Evolutionary conservation across 495 filamentous ascomycete species (phyloP), one percentile per base, ranked within the genome.

Genomic region (Astrothelium subdiscretum): DNA sequence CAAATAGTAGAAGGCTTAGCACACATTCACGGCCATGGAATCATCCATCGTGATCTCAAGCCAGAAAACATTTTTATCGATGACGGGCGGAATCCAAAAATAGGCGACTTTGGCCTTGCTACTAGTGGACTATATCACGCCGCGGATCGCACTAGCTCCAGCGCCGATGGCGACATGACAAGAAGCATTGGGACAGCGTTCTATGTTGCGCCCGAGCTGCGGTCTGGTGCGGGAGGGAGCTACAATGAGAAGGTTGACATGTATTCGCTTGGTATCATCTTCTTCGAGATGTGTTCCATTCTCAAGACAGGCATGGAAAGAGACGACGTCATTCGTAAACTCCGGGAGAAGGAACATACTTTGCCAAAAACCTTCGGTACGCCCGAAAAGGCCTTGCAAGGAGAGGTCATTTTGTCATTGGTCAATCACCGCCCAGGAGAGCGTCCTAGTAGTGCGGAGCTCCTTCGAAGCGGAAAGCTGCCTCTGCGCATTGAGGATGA

Each of bases 51-150:
- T 0, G 94, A 98, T 72, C 79, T 98, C n/a, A 97, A 97, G 69
- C 94, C 94, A 0, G 95, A 98, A 68, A 98, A 98, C 65, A 84
- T 98, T 57, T 98, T 98, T 74, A 94, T 97, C 67, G 95, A 97
- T 68, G 82, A 86, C 35, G 81, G 87, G 2, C 89, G 88, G 51
- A 92, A 95, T 68, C 90, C 95, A 12, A 89, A 91, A 61, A 97
- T 98, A 63, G 94, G 94, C 58, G 94, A 98, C 71, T 97, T 98
- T 73, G 94, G 94, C 4, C 79, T 98, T 38, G 94, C 94, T 40
- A 97, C 91, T 2, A 92, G 84, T 66, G 89, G 90, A 1, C 91
- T 95, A 63, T 85, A 89, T 72, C 61, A 69, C 48, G 76, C 74
- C 12, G 78, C 77, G 3, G 82, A 80, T 29, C 77, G 76, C 32